Evolutionary conservation across 441 rosid genomes (phyloP), one percentile per base, ranked within the genome.

Genomic region (Hypseocharis bilobata): DNA sequence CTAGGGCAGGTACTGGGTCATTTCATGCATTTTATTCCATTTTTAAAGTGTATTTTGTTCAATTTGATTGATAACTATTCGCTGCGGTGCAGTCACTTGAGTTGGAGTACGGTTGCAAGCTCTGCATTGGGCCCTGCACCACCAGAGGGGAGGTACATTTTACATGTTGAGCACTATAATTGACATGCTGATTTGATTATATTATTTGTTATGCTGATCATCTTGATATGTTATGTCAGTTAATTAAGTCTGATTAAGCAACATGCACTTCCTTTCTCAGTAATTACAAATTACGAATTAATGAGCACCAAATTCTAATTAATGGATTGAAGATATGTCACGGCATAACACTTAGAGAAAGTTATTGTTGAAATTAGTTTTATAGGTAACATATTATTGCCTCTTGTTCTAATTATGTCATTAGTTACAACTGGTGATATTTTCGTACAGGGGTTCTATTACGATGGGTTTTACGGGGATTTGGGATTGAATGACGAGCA

Each of bases 111-210:
- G 96, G 99, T 34, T 94, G 96, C 81, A 80, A 86, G 77, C 86
- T 94, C 1, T 94, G 99, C 79, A 94, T 91, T 34, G 98, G 98
- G 60, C 99, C 99, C 40, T 94, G 98, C 72, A 94, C 98, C 49
- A 91, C 96, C 11, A 84, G 96, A 81, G 98, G 96, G 45, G 99
- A 94, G 96, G 96, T 91, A 81, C 16, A 38, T 49, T 4, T 10
- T 27, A 55, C 19, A 10, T 20, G 20, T 49, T 20, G 8, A 49
- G 55, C 26, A 27, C 38, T 19, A n/a, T 6, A 14, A 10, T 20
- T 45, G 29, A 8, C 4, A 7, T 13, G 6, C 19, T 72, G 19
- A n/a, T 13, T 34, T 4, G 0, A 3, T 58, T 23, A 17, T 1
- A 28, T 36, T n/a, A 3, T 14, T 44, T 42, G 10, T 13, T 8